A percentile compares a stretch with the other conserved stretches of the same genome.
Evolutionary conservation across 441 rosid genomes (phyloP).

Genomic region (Eutrema salsugineum): DNA sequence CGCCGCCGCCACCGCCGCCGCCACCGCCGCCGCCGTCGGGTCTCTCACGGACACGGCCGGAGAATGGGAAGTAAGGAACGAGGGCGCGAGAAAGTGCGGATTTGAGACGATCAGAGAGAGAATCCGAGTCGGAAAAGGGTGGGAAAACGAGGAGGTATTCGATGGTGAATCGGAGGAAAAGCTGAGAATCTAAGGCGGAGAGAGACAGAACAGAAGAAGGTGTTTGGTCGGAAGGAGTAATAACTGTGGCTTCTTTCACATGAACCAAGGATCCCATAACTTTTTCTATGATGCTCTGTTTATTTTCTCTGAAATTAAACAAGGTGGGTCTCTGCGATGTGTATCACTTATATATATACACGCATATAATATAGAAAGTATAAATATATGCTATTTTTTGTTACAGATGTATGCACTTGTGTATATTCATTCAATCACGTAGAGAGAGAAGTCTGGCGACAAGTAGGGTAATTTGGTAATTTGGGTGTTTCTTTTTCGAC

Average conservation of each 20-base stretch:
- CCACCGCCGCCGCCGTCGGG: constrained; percentile 34
- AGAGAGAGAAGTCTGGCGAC: neutral
- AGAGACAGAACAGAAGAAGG: constrained; percentile 56
- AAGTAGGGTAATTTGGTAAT: constrained; percentile 18
- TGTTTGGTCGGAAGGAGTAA: constrained; percentile 59
- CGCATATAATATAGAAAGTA: neutral
- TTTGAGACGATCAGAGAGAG: constrained; percentile 42
- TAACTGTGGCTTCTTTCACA: constrained; percentile 47
- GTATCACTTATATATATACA: neutral
- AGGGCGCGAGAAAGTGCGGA: constrained; percentile 51
- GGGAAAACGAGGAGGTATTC: constrained; percentile 66
- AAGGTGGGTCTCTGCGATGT: constrained; percentile 27
- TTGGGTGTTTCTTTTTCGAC: neutral
- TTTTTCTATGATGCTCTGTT: constrained; percentile 1
- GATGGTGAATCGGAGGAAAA: constrained; percentile 74
- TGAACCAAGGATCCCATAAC: constrained; percentile 52
- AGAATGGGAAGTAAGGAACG: constrained; percentile 72
- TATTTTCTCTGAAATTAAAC: neutral
- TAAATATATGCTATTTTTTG: neutral
- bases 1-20: too few relatives aligned
- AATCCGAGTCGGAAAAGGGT: constrained; percentile 32
- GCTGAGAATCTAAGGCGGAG: constrained; percentile 85
- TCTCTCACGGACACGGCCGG: constrained; percentile 64
- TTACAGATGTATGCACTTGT: neutral
- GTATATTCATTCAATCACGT: constrained; percentile 16